Evolutionary conservation across 805 yeast genomes (phyloP), one percentile per base, ranked within the genome.

Genomic region (Nakazawaea wickerhamii): DNA sequence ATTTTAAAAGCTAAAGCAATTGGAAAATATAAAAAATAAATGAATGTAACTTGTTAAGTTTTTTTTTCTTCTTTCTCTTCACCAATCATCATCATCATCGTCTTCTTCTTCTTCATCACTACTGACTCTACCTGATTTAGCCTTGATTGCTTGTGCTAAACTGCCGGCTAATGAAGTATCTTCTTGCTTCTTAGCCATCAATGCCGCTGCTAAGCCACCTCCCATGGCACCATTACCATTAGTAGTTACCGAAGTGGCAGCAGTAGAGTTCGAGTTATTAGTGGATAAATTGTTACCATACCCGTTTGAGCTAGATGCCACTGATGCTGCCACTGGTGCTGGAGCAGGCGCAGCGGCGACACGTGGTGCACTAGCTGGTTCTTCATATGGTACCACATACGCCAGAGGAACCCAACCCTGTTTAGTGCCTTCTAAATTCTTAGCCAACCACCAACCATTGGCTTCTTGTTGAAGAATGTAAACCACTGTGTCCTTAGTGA

Each of bases 381-480:
- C 71, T 3, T 62, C 75, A 49, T 75, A 74, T 47, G 76, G 78
- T 17, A 70, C 79, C 55, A 91, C 78, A 58, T 90, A 93, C n/a
- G 90, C 85, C 18, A 93, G 83, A 11, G 99, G 99, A 10, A 93
- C 91, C 99, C 99, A 93, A 4, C 99, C 99, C 59, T 89, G 93
- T 44, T 68, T 75, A 1, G 81, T 57, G 31, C 85, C 93, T 55
- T 84, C 90, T 47, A 82, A 59, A 26, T 78, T 70, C 58, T 84
- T 84, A 8, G 89, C 97, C 45, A 93, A 70, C 53, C 95, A 91
- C 99, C 99, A 93, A 14, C 96, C 96, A 48, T 86, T 90, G 36
- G 81, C 79, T 44, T 83, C 86, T 49, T 83, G 79, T 55, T 75
- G 81, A 3, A 80, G 65, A 26, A 93, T 77, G 48, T 78, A 78